Evolutionary conservation across 805 yeast species (phyloP).

Genomic region (Barnettozyma botsteinii): DNA sequence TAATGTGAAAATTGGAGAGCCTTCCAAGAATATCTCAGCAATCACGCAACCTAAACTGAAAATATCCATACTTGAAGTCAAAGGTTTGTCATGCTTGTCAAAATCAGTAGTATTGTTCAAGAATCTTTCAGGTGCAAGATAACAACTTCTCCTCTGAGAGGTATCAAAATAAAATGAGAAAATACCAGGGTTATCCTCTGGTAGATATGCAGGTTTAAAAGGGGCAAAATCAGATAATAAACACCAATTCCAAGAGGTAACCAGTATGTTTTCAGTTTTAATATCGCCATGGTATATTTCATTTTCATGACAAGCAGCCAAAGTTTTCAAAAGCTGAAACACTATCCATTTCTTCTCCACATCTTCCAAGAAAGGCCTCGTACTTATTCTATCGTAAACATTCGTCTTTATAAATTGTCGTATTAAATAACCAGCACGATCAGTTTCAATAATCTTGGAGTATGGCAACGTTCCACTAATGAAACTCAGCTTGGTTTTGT

Average conservation of each 20-base stretch:
- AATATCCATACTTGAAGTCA: slow-evolving; percentile 71
- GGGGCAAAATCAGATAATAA: slow-evolving; percentile 77
- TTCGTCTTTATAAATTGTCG: slow-evolving; percentile 77
- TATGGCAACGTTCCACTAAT: slow-evolving; percentile 67
- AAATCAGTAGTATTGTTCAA: slow-evolving; percentile 22
- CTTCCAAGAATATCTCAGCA: slow-evolving; percentile 84
- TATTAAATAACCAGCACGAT: slow-evolving; percentile 84
- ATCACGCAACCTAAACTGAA: slow-evolving; percentile 83
- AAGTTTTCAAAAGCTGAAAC: slow-evolving; percentile 66
- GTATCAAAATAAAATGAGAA: slow-evolving; percentile 91
- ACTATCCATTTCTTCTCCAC: slow-evolving; percentile 81
- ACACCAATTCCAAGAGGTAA: slow-evolving; percentile 87
- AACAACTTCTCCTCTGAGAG: slow-evolving; percentile 79
- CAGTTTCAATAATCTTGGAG: slow-evolving; percentile 73
- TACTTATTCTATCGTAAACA: slow-evolving; percentile 80
- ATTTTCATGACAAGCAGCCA: slow-evolving; percentile 56
- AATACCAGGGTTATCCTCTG: slow-evolving; percentile 90
- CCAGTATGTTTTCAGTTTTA: slow-evolving; percentile 81
- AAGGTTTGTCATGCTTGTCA: slow-evolving; percentile 19
- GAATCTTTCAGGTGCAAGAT: slow-evolving; percentile 93
- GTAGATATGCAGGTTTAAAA: slow-evolving; percentile 77
- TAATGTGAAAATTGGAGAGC: slow-evolving; percentile 78
- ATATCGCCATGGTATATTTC: slow-evolving; percentile 83
- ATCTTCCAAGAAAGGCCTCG: slow-evolving; percentile 79
- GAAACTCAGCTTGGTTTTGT: slow-evolving; percentile 37